phyloP scores from a whole-genome alignment of 192 early-diverging fungal genomes.

The Chytriomyces confervae region DNA sequence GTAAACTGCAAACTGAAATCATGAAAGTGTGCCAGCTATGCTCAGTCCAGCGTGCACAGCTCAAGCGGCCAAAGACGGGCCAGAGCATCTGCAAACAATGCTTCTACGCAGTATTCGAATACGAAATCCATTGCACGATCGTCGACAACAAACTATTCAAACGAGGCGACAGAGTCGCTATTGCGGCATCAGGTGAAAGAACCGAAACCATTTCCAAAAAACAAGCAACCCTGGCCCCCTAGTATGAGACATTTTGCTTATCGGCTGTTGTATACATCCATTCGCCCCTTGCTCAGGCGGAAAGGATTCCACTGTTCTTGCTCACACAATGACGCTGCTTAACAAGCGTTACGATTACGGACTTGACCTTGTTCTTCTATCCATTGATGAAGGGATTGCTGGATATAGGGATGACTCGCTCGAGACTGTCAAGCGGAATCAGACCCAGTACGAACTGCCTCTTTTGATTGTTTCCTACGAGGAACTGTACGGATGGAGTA shows the following conservation, averaged over 20 bases:
- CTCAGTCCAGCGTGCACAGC: slow-evolving; percentile 69
- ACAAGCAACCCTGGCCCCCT: too few relatives aligned
- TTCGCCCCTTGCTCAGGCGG: slow-evolving; percentile 4
- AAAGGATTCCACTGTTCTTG: slow-evolving; percentile 93
- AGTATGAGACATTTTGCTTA: too few relatives aligned
- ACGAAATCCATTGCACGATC: slow-evolving; percentile 93
- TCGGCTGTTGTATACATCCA: background rate
- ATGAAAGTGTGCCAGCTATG: slow-evolving; percentile 71
- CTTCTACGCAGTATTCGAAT: slow-evolving; percentile 93
- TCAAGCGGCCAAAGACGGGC: slow-evolving; percentile 91
- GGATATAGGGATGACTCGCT: slow-evolving; percentile 98
- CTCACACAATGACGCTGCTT: slow-evolving; percentile 90
- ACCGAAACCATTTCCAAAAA: background rate
- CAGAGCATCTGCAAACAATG: slow-evolving; percentile 88
- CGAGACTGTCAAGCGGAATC: slow-evolving; percentile 96
- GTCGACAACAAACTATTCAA: slow-evolving; percentile 80
- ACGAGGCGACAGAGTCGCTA: slow-evolving; percentile 87
- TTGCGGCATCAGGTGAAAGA: slow-evolving; percentile 92
- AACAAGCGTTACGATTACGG: slow-evolving; percentile 94
- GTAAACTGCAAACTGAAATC: too few relatives aligned
- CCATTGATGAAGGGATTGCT: slow-evolving; percentile 96
- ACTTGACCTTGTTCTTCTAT: slow-evolving; percentile 87
- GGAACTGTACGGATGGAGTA: slow-evolving; percentile 97
- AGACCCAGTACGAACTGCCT: slow-evolving; percentile 91
- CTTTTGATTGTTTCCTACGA: slow-evolving; percentile 93